phyloP scores from a whole-genome alignment of 2,329 filamentous ascomycete species.

The Cephalotrichum gorgonifer region DNA sequence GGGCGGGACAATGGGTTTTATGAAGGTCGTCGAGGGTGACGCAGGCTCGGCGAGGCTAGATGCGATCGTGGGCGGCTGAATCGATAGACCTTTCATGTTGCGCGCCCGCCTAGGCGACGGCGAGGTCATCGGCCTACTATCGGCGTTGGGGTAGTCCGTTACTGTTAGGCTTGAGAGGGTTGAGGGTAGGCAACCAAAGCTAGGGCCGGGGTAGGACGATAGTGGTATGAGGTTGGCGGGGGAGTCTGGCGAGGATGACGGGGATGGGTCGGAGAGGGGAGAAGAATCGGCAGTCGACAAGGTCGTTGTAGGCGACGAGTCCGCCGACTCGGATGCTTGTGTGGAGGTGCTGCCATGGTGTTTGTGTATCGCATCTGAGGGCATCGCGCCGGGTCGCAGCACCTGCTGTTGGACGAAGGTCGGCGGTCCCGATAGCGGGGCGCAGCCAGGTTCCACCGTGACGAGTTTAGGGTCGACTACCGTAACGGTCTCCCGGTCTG shows the following conservation, averaged over 20 bases:
- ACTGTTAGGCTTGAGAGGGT: constrained; percentile 25
- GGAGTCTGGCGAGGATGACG: constrained; percentile 86
- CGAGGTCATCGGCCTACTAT: constrained; percentile 47
- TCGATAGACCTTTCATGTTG: constrained; percentile 76
- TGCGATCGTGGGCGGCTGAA: constrained; percentile 49
- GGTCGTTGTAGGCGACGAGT: constrained; percentile 91
- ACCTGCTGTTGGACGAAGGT: constrained; percentile 19
- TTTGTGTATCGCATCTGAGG: constrained; percentile 47
- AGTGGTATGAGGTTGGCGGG: constrained; percentile 65
- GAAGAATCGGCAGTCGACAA: constrained; percentile 88
- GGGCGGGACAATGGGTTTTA: constrained; percentile 64
- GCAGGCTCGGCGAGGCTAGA: constrained; percentile 37
- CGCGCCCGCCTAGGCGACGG: constrained; percentile 62
- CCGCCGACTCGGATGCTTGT: constrained; percentile 71
- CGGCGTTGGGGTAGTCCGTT: constrained; percentile 21
- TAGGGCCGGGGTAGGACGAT: constrained; percentile 55
- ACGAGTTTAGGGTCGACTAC: constrained; percentile 43
- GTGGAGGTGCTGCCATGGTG: constrained; percentile 72
- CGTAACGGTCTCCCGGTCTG: constrained; percentile 41
- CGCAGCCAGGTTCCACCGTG: constrained; percentile 26
- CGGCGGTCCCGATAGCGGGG: constrained; percentile 23
- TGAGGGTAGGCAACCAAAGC: constrained; percentile 37
- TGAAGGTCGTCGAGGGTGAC: constrained; percentile 68
- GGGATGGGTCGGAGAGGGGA: constrained; percentile 79
- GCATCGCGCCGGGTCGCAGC: constrained; percentile 28